Conservation (phyloP, 2,329 filamentous ascomycete species). For the Pseudogymnoascus sp. region DNA sequence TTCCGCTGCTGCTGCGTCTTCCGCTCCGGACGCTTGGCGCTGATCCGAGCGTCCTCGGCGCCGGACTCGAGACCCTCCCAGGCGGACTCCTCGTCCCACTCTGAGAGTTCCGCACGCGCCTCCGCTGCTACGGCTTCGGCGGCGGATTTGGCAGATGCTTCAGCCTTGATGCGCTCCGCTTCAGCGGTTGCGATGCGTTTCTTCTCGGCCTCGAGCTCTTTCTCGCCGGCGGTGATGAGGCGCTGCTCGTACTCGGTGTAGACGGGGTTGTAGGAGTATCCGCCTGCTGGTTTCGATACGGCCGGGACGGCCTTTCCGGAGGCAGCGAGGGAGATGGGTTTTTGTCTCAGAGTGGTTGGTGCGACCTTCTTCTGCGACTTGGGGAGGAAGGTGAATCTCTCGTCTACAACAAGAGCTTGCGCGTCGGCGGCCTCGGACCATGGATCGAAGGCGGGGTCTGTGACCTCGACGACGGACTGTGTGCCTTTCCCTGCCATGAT, state of each 20-base stretch:
- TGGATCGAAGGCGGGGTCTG: constrained; percentile 68
- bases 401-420: constrained; percentile 40
- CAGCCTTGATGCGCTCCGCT: constrained; percentile 54
- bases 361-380: constrained; percentile 59
- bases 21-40: constrained; percentile 69
- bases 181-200: constrained; percentile 62
- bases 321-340: constrained; percentile 75
- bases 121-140: constrained; percentile 70
- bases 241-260: constrained; percentile 81
- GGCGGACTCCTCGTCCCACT: constrained; percentile 81
- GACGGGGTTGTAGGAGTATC: constrained; percentile 86
- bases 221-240: constrained; percentile 65
- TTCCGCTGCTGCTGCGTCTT: constrained; percentile 86
- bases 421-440: constrained; percentile 56
- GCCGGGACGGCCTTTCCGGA: constrained; percentile 74
- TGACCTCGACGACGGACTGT: constrained; percentile 38
- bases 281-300: constrained; percentile 70
- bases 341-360: constrained; percentile 67
- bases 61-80: constrained; percentile 90
- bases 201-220: constrained; percentile 72
- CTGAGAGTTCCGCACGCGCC: constrained; percentile 55
- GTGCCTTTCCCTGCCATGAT: constrained; percentile 63
- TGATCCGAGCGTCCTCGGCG: constrained; percentile 56
- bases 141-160: constrained; percentile 61
- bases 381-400: constrained; percentile 58